A percentile compares a stretch with the other conserved stretches of the same genome.
phyloP scores from a whole-genome alignment of 2,329 filamentous ascomycete species.

The Zymoseptoria brevis region DNA sequence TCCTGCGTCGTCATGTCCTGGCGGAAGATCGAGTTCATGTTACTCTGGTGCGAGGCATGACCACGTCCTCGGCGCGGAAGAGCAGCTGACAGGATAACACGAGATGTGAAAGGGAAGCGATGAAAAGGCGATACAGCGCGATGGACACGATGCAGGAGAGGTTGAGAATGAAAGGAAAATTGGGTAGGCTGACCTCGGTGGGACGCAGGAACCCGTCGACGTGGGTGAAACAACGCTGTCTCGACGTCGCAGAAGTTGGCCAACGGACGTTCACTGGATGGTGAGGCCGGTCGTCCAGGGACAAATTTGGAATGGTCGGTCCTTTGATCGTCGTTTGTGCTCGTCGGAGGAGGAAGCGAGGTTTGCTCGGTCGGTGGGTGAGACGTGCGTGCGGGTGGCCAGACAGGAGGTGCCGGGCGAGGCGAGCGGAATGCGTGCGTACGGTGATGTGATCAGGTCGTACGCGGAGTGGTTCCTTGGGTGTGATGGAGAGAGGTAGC shows the following conservation, averaged over 20 bases:
- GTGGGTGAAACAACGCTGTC: neutral
- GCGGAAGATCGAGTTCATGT: neutral
- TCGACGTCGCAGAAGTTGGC: neutral
- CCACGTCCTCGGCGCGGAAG: neutral
- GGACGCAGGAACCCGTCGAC: constrained; percentile 14
- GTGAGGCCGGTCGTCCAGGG: neutral
- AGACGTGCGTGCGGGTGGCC: neutral
- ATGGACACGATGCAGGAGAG: neutral
- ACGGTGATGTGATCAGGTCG: neutral
- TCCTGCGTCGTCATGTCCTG: neutral
- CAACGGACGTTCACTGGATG: neutral
- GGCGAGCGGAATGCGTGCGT: neutral
- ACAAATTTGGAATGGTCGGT: constrained; percentile 12
- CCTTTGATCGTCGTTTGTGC: neutral
- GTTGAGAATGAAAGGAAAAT: neutral
- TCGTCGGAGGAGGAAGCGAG: neutral
- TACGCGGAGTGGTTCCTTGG: neutral
- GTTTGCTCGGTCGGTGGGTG: neutral
- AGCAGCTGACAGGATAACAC: constrained; percentile 10
- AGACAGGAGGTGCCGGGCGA: neutral
- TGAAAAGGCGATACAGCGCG: constrained; percentile 7
- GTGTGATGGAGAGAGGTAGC: neutral
- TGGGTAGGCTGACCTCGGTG: constrained; percentile 15
- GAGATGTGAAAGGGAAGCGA: constrained; percentile 1
- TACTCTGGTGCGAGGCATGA: neutral